Conservation (phyloP, 352 stramenopile species). For the Globisporangium emineosum region DNA sequence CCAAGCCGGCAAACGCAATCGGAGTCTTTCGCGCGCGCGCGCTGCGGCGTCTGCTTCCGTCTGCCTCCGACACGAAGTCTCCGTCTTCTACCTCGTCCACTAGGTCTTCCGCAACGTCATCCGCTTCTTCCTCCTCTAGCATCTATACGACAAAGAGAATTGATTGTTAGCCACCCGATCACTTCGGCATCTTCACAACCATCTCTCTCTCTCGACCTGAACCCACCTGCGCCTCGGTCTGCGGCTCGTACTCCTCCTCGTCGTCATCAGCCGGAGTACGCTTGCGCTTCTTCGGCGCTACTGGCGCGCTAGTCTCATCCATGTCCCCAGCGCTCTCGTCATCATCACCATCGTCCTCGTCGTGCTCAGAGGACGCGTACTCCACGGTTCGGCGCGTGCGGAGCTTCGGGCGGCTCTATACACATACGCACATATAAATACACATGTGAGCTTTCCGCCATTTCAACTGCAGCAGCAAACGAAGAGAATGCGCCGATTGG, state of each 20-base stretch:
- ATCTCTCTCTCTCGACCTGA: neutral
- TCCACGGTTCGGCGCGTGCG: slow-evolving; percentile 15
- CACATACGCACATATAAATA: neutral
- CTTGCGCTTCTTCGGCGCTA: slow-evolving; percentile 35
- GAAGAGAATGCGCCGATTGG: neutral
- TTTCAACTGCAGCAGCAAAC: neutral
- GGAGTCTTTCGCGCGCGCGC: slow-evolving; percentile 15
- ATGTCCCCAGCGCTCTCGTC: slow-evolving; percentile 20
- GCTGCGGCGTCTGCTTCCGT: slow-evolving; percentile 16
- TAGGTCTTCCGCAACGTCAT: slow-evolving; percentile 25
- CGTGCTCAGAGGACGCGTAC: slow-evolving; percentile 26
- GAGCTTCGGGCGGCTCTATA: slow-evolving; percentile 29
- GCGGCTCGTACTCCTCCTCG: slow-evolving; percentile 17
- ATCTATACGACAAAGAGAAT: slow-evolving; percentile 1
- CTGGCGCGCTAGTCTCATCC: slow-evolving; percentile 23
- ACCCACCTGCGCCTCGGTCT: slow-evolving; percentile 15
- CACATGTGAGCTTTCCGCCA: neutral
- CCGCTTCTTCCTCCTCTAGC: slow-evolving; percentile 26
- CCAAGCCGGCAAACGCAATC: slow-evolving; percentile 11
- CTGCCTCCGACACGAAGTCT: neutral
- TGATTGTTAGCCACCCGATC: neutral
- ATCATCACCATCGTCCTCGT: slow-evolving; percentile 34
- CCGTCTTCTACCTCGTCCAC: slow-evolving; percentile 11
- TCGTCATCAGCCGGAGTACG: slow-evolving; percentile 13
- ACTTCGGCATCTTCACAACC: neutral